Conservation (phyloP, 495 filamentous ascomycete species). For the Daldinia loculata region DNA sequence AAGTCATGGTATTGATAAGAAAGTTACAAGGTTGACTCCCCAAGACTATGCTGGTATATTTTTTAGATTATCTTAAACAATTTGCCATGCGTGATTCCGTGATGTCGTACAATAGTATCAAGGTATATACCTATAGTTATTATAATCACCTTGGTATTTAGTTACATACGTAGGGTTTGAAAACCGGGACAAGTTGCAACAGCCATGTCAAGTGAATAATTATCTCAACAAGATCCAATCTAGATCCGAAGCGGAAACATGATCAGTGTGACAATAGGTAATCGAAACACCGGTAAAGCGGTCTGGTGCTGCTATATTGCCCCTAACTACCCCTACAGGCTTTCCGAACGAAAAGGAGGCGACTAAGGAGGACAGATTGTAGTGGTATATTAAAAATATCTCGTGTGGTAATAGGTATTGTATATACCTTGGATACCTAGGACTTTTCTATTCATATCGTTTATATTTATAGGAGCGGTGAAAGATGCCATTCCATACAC, state of each 20-base stretch:
- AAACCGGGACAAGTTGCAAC: background rate
- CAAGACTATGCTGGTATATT: background rate
- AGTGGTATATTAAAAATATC: background rate
- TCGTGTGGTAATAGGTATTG: background rate
- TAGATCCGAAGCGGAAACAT: background rate
- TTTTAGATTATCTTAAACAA: background rate
- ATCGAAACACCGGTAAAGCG: background rate
- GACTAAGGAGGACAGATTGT: background rate
- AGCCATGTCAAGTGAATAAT: background rate
- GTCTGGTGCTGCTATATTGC: background rate
- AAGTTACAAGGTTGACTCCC: too few relatives aligned
- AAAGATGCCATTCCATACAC: background rate
- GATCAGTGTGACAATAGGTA: background rate
- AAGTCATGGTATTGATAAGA: too few relatives aligned
- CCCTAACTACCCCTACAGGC: background rate
- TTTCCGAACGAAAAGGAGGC: background rate
- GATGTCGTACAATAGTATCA: background rate
- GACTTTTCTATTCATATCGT: background rate
- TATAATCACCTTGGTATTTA: too few relatives aligned
- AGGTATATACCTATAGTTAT: background rate
- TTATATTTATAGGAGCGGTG: background rate
- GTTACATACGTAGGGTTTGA: background rate
- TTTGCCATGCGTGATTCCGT: background rate
- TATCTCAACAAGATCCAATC: background rate
- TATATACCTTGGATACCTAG: background rate